A percentile compares a stretch with the other conserved stretches of the same genome.
Evolutionary conservation across 1,139 yeast species (phyloP).

Genomic region (Candida buenavistaensis): DNA sequence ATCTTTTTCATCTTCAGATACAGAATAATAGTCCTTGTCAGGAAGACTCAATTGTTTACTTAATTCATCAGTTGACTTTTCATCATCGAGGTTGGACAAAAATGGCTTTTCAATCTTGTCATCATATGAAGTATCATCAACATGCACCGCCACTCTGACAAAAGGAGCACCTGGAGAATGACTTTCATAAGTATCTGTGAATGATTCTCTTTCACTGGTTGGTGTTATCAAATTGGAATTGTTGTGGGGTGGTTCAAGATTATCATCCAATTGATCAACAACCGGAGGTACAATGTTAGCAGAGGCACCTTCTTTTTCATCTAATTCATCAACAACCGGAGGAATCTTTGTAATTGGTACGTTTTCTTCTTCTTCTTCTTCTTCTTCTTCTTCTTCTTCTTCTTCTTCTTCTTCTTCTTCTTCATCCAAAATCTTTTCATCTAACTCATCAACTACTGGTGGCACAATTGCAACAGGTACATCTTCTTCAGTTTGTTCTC

Average conservation of each 20-base stretch:
- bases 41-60: slow-evolving; percentile 1
- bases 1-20: slow-evolving; percentile 9
- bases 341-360: slow-evolving; percentile 18
- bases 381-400: too few relatives aligned
- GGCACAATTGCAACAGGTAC: slow-evolving; percentile 10
- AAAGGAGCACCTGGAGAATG: not conserved
- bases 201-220: not conserved
- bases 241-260: too few relatives aligned
- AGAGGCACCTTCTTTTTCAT: too few relatives aligned
- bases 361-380: slow-evolving; percentile 19
- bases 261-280: too few relatives aligned
- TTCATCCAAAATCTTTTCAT: slow-evolving; percentile 8
- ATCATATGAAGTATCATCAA: slow-evolving; percentile 2
- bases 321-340: slow-evolving; percentile 23
- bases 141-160: slow-evolving; percentile 5
- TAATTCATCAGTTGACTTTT: slow-evolving; percentile 4
- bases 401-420: slow-evolving; percentile 15
- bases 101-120: slow-evolving; percentile 7
- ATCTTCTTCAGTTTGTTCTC: slow-evolving; percentile 10
- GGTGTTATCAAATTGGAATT: too few relatives aligned
- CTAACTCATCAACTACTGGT: slow-evolving; percentile 11
- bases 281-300: too few relatives aligned
- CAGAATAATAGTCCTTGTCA: slow-evolving; percentile 2
- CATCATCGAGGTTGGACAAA: slow-evolving; percentile 7
- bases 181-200: not conserved